These are phyloP conservation scores for Candida tetrigidarum DNA, from an alignment of 1,139 yeast species.

Conservation along the genomic window DNA sequence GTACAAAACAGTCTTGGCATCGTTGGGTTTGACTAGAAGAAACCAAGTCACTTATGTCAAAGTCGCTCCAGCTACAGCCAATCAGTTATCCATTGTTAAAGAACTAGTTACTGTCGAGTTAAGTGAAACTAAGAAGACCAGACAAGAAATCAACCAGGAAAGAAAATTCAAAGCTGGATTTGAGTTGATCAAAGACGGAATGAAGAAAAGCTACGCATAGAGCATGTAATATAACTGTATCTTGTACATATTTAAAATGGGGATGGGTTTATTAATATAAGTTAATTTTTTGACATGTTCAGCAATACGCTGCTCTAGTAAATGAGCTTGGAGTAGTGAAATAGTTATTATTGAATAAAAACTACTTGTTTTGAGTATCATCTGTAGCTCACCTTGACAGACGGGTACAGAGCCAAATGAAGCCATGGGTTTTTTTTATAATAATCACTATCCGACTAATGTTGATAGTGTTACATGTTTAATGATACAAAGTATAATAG, in stretches of 20 bases:
- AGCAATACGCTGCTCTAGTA: background rate
- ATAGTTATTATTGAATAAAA: too few species aligned
- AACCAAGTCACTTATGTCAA: constrained; percentile 75
- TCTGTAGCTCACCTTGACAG: too few species aligned
- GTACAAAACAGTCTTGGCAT: constrained; percentile 63
- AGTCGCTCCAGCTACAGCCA: constrained; percentile 82
- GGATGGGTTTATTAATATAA: background rate
- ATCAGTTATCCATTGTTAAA: constrained; percentile 80
- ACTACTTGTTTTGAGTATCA: too few species aligned
- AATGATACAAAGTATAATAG: too few species aligned
- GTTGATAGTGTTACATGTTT: too few species aligned
- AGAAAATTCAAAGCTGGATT: constrained; percentile 73
- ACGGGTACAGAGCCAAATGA: too few species aligned
- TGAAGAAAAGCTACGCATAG: constrained; percentile 12
- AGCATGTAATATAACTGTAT: background rate
- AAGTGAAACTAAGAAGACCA: constrained; percentile 55
- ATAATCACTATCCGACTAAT: too few species aligned
- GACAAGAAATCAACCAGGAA: constrained; percentile 53
- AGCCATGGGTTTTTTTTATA: too few species aligned
- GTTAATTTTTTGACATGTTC: background rate
- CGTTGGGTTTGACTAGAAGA: constrained; percentile 77
- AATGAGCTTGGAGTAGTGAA: too few species aligned
- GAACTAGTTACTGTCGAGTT: constrained; percentile 89
- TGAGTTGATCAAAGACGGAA: constrained; percentile 24
- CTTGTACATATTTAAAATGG: background rate